Conservation (phyloP, 441 rosid genomes). For the Pelargonium citronellum region DNA sequence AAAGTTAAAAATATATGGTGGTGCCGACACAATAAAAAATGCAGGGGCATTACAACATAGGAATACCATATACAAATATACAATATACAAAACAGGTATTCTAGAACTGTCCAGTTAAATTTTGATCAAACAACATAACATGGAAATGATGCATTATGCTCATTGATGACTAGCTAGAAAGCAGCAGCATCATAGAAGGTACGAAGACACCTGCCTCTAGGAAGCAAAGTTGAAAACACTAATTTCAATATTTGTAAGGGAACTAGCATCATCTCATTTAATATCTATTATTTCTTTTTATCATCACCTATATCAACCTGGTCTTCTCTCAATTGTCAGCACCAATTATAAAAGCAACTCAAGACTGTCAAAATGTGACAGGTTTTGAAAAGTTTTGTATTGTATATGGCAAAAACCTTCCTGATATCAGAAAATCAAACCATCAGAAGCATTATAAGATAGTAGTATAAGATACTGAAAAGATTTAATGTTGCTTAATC, state of each 20-base stretch:
- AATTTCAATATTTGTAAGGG: background rate
- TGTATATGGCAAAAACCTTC: no score
- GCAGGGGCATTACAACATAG: background rate
- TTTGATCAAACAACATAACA: background rate
- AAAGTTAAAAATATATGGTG: background rate
- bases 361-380: no score
- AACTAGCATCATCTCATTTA: background rate
- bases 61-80: background rate
- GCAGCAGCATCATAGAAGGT: background rate
- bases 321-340: background rate
- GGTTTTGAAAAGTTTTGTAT: no score
- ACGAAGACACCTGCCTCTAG: background rate
- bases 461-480: no score
- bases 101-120: background rate
- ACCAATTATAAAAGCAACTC: no score
- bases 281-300: background rate
- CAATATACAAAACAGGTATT: background rate
- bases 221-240: no score
- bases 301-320: background rate
- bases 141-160: background rate
- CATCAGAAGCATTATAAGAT: no score
- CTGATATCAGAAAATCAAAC: no score
- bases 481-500: no score
- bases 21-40: background rate
- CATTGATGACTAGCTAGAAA: background rate